A percentile compares a stretch with the other conserved stretches of the same genome.
These are phyloP conservation scores for Acanthamoeba sp. DNA, from an alignment of 208 protist genomes.

Conservation along the genomic window DNA sequence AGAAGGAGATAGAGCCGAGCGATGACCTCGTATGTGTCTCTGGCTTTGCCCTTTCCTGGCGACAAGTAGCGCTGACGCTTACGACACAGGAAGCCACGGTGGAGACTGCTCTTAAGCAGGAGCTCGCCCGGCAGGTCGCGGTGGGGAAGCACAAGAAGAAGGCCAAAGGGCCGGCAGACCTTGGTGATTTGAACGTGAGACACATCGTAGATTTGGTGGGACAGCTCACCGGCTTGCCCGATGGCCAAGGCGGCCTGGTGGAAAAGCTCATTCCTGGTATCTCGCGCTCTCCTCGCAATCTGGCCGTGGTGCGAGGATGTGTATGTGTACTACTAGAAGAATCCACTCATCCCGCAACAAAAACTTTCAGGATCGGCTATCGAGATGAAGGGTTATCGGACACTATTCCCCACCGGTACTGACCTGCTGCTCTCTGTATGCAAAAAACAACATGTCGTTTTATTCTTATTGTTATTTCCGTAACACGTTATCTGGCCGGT, in stretches of 20 bases:
- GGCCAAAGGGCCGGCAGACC: not conserved
- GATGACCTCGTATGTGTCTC: not conserved
- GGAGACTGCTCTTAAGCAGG: slow-evolving; percentile 13
- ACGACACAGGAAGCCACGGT: slow-evolving; percentile 5
- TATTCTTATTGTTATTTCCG: no score
- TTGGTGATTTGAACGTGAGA: not conserved
- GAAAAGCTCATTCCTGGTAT: slow-evolving; percentile 28
- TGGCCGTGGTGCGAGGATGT: no score
- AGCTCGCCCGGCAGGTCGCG: not conserved
- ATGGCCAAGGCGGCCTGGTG: not conserved
- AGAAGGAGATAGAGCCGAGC: not conserved
- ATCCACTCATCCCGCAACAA: no score
- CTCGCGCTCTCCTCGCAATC: no score
- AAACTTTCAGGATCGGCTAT: not conserved
- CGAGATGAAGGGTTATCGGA: slow-evolving; percentile 11
- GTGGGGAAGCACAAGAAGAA: not conserved
- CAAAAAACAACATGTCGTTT: not conserved
- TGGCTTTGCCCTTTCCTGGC: no score
- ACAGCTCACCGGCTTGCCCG: not conserved
- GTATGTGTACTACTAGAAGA: no score
- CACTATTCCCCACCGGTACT: slow-evolving; percentile 38
- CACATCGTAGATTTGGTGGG: not conserved
- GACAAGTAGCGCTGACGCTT: no score
- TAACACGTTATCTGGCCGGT: no score
- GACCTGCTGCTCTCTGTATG: not conserved